These are phyloP conservation scores for Penicillium hordei DNA, from an alignment of 2,329 filamentous ascomycete species.

Conservation along the genomic window DNA sequence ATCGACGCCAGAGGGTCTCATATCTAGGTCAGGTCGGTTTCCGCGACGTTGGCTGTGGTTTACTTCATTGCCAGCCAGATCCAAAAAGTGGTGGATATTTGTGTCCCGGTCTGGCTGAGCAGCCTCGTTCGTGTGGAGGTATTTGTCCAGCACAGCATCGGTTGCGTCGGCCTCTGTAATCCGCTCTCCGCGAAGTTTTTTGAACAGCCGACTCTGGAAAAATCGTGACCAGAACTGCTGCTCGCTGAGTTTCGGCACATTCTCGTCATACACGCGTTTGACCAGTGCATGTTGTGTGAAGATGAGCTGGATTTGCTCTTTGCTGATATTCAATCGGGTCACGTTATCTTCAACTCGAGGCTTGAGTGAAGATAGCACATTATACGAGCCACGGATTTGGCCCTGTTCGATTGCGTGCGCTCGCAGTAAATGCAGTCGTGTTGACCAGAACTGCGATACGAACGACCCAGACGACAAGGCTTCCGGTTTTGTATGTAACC, in stretches of 20 bases:
- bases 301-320: slow-evolving; percentile 90
- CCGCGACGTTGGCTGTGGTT: slow-evolving; percentile 85
- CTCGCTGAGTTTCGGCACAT: slow-evolving; percentile 77
- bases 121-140: slow-evolving; percentile 71
- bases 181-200: slow-evolving; percentile 87
- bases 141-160: slow-evolving; percentile 81
- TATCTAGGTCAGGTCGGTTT: slow-evolving; percentile 85
- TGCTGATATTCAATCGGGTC: slow-evolving; percentile 77
- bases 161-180: slow-evolving; percentile 73
- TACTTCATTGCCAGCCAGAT: slow-evolving; percentile 91
- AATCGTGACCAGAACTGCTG: slow-evolving; percentile 90
- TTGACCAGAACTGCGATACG: slow-evolving; percentile 92
- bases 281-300: slow-evolving; percentile 91
- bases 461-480: slow-evolving; percentile 78
- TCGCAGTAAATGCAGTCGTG: slow-evolving; percentile 78
- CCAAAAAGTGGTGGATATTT: slow-evolving; percentile 82
- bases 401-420: slow-evolving; percentile 85
- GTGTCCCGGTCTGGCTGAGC: slow-evolving; percentile 51
- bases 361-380: slow-evolving; percentile 88
- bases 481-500: slow-evolving; percentile 77
- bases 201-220: slow-evolving; percentile 85
- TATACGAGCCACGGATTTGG: slow-evolving; percentile 87
- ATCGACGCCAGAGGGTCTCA: slow-evolving; percentile 71
- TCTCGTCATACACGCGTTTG: slow-evolving; percentile 87
- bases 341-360: slow-evolving; percentile 72